These are phyloP conservation scores for Carex scoparia DNA, from an alignment of 176 grass and related monocot genomes.

Conservation along the genomic window DNA sequence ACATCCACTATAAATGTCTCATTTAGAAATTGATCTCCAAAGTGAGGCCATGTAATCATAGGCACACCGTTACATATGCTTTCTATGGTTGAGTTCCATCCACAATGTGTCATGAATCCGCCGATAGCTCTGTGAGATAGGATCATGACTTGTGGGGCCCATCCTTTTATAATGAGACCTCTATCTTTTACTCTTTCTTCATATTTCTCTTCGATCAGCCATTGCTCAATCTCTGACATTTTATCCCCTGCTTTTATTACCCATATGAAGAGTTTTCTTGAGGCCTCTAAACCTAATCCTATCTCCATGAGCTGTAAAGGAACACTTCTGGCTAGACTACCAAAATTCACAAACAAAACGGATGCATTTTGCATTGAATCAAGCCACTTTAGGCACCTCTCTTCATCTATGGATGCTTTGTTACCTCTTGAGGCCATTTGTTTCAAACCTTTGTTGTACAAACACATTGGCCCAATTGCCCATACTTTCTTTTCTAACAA, in stretches of 20 bases:
- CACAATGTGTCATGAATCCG: constrained; percentile 43
- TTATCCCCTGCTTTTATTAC: constrained; percentile 18
- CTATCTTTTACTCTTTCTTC: constrained; percentile 33
- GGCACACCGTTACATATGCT: constrained; percentile 16
- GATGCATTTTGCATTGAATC: constrained; percentile 34
- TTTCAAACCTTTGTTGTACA: background rate
- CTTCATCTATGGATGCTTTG: background rate
- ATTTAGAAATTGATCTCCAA: constrained; percentile 33
- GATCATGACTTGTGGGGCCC: constrained; percentile 29
- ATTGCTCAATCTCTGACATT: constrained; percentile 22
- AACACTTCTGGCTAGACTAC: constrained; percentile 24
- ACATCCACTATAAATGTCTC: constrained; percentile 15
- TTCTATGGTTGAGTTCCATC: constrained; percentile 30
- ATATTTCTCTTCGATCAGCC: constrained; percentile 34
- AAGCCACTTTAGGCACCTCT: constrained; percentile 37
- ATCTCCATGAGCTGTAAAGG: constrained; percentile 41
- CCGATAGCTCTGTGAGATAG: constrained; percentile 26
- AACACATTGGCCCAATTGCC: constrained; percentile 39
- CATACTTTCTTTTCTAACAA: constrained; percentile 28
- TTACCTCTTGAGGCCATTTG: constrained; percentile 3
- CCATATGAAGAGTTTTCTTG: constrained; percentile 49
- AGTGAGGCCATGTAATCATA: constrained; percentile 31
- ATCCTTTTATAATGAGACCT: constrained; percentile 33
- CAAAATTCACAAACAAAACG: constrained; percentile 51
- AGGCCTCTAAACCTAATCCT: constrained; percentile 42